A percentile compares a stretch with the other conserved stretches of the same genome.
phyloP scores from a whole-genome alignment of 139 green algal species.

The Micractinium sp. region DNA sequence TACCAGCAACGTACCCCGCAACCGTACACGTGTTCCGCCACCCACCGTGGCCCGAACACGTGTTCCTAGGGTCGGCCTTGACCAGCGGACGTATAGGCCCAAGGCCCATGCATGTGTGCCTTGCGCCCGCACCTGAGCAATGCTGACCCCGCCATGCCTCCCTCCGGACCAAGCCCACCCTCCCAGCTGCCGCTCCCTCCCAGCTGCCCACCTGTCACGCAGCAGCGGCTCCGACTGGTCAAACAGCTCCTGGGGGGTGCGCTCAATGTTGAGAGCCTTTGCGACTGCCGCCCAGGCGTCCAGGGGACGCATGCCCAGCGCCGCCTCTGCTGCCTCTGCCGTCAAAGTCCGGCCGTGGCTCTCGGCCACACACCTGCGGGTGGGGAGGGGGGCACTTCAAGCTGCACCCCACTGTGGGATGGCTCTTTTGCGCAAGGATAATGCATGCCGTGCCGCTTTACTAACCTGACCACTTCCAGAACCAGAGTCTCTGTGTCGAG shows the following conservation, averaged over 20 bases:
- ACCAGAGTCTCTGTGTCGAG: conserved; percentile 72
- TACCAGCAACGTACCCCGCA: no score
- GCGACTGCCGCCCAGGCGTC: conserved; percentile 75
- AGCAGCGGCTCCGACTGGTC: conserved; percentile 46
- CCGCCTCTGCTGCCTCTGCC: conserved; percentile 37
- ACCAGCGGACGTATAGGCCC: no score
- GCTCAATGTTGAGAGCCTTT: conserved; percentile 48
- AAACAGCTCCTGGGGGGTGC: conserved; percentile 64
- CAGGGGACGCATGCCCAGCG: conserved; percentile 75
- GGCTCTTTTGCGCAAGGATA: not conserved
- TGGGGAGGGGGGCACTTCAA: not conserved
- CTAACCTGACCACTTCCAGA: conserved; percentile 49
- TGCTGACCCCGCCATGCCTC: not conserved
- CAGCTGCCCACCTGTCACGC: not conserved
- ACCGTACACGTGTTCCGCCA: no score
- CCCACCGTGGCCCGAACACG: no score
- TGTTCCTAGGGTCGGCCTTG: no score
- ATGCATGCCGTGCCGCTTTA: not conserved
- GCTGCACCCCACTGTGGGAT: not conserved
- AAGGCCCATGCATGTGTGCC: no score
- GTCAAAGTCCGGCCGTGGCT: conserved; percentile 61
- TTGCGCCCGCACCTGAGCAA: no score
- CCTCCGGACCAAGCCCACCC: not conserved
- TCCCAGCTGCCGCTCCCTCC: not conserved
- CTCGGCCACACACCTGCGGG: conserved; percentile 47